Conservation (phyloP, 257 asterid species). For the Solanum ossicruentum region DNA sequence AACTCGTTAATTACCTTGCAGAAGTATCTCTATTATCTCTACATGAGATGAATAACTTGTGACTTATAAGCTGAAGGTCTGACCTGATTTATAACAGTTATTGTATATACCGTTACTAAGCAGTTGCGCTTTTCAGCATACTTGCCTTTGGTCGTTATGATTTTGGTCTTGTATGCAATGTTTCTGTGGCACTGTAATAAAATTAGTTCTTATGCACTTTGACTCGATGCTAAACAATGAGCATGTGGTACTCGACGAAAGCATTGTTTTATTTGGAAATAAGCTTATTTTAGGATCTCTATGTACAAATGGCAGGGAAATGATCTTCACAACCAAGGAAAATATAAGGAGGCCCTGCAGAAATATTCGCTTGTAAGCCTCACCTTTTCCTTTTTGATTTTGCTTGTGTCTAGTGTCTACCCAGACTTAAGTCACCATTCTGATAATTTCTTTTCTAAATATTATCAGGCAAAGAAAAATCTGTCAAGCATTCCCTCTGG, state of each 20-base stretch:
- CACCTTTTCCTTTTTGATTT: background rate
- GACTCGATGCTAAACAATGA: background rate
- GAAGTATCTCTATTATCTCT: background rate
- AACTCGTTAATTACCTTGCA: background rate
- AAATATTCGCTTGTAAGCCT: conserved; percentile 81
- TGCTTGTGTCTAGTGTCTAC: background rate
- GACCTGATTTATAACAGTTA: background rate
- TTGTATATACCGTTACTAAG: background rate
- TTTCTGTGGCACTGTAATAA: background rate
- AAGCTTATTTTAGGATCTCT: background rate
- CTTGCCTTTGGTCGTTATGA: background rate
- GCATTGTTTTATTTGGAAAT: background rate
- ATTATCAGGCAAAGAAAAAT: conserved; percentile 72
- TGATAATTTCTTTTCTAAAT: background rate
- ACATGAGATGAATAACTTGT: background rate
- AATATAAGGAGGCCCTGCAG: conserved; percentile 51
- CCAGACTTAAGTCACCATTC: background rate
- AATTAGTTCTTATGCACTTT: background rate
- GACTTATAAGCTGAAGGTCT: background rate
- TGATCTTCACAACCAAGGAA: conserved; percentile 75
- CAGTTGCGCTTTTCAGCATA: background rate
- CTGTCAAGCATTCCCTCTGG: conserved; percentile 56
- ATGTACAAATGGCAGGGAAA: conserved; percentile 57
- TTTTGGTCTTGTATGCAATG: background rate
- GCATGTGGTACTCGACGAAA: background rate